A percentile compares a stretch with the other conserved stretches of the same genome.
Evolutionary conservation across 768 basidiomycete species (phyloP).

Genomic region (Tulasnella sp.): DNA sequence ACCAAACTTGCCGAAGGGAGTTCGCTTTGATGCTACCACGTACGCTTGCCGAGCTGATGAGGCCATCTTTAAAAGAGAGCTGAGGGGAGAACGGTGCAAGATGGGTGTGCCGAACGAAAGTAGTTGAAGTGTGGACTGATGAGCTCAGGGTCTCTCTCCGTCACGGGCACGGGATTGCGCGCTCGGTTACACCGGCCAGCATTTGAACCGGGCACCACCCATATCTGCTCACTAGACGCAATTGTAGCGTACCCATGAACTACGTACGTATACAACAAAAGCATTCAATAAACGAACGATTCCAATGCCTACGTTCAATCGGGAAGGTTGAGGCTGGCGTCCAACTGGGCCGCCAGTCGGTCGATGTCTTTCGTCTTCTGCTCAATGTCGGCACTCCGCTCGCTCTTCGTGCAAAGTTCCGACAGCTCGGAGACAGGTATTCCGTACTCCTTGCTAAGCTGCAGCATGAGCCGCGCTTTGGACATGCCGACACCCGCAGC

Average conservation of each 20-base stretch:
- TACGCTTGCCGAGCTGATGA: constrained; percentile 34
- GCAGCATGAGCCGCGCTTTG: background rate
- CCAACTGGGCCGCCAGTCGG: background rate
- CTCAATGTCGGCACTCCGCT: background rate
- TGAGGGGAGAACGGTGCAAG: background rate
- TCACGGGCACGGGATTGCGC: too few species aligned
- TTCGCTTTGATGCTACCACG: constrained; percentile 45
- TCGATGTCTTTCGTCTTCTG: background rate
- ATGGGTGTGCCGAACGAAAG: too few species aligned
- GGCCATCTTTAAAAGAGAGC: background rate
- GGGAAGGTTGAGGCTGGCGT: background rate
- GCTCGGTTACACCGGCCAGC: too few species aligned
- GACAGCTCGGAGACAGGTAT: background rate
- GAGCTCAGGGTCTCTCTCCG: too few species aligned
- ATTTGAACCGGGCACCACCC: too few species aligned
- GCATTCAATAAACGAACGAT: too few species aligned
- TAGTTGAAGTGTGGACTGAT: too few species aligned
- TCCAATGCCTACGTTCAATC: background rate
- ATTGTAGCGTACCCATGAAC: too few species aligned
- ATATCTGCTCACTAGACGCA: too few species aligned
- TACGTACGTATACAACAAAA: too few species aligned
- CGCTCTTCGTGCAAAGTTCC: background rate
- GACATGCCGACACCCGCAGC: background rate
- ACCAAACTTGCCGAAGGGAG: constrained; percentile 48
- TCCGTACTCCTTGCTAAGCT: background rate